These are phyloP conservation scores for Coelastrella sp. DNA, from an alignment of 139 green algal species.

Conservation along the genomic window DNA sequence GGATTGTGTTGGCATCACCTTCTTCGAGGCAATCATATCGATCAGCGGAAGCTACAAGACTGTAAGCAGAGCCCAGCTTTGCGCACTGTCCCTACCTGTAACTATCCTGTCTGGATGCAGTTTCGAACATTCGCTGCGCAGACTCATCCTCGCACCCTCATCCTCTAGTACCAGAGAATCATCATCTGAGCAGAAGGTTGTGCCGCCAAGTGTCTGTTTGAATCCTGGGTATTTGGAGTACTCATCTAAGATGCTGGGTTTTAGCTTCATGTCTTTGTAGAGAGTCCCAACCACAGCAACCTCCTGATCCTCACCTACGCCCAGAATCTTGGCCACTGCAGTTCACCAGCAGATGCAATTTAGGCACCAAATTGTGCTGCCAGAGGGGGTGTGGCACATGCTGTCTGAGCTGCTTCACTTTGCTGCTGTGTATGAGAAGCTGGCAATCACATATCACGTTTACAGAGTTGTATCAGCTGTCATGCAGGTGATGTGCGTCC, in stretches of 20 bases:
- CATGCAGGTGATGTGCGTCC: too few species aligned
- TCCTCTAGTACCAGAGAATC: conserved; percentile 95
- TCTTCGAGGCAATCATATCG: too few species aligned
- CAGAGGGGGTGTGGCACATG: neutral
- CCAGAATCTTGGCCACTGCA: conserved; percentile 81
- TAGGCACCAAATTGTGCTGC: neutral
- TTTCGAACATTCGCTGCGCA: conserved; percentile 22
- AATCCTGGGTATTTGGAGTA: conserved; percentile 83
- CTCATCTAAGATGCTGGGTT: conserved; percentile 96
- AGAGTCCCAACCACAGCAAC: conserved; percentile 90
- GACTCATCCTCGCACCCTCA: conserved; percentile 86
- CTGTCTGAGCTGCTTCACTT: neutral
- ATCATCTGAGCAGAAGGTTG: conserved; percentile 64
- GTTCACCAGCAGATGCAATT: neutral
- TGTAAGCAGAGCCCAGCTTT: too few species aligned
- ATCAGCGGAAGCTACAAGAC: too few species aligned
- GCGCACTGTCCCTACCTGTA: conserved; percentile 62
- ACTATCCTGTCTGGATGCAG: conserved; percentile 73
- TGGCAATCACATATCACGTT: neutral
- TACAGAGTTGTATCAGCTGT: too few species aligned
- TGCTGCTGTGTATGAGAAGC: neutral
- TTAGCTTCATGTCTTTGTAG: conserved; percentile 98
- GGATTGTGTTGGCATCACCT: too few species aligned
- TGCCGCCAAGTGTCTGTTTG: conserved; percentile 39
- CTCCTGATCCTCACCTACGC: conserved; percentile 79